These are phyloP conservation scores for Magnolia kwangsiensis DNA, from an alignment of 164 flowering plant genomes.

Conservation along the genomic window DNA sequence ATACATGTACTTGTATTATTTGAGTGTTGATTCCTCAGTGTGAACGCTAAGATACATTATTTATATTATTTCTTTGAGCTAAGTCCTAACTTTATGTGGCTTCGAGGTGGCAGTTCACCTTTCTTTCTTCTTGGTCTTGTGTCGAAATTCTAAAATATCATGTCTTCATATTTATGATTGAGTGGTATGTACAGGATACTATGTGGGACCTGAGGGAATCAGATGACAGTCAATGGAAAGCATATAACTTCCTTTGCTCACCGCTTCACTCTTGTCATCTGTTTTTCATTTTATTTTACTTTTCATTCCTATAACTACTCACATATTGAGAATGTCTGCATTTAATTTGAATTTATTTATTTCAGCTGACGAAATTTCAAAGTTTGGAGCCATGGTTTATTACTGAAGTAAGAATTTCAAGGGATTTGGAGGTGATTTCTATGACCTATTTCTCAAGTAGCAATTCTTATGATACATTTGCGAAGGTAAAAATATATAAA, in stretches of 20 bases:
- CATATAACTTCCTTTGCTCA: slow-evolving; percentile 88
- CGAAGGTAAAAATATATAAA: too few relatives aligned
- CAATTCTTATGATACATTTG: too few relatives aligned
- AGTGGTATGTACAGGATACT: too few relatives aligned
- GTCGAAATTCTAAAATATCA: too few relatives aligned
- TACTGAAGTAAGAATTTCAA: slow-evolving; percentile 78
- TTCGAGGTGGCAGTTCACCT: too few relatives aligned
- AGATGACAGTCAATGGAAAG: slow-evolving; percentile 98
- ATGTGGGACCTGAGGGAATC: slow-evolving; percentile 90
- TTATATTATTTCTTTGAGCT: too few relatives aligned
- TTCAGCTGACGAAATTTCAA: slow-evolving; percentile 32
- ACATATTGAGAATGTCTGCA: neutral
- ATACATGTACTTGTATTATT: neutral
- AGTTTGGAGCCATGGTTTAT: slow-evolving; percentile 98
- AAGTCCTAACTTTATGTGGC: too few relatives aligned
- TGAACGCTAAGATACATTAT: too few relatives aligned
- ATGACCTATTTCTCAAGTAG: too few relatives aligned
- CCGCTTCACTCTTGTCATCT: slow-evolving; percentile 26
- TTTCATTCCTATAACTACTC: neutral
- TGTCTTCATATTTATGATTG: too few relatives aligned
- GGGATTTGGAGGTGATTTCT: slow-evolving; percentile 78
- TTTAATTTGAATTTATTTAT: neutral
- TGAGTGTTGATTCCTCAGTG: too few relatives aligned
- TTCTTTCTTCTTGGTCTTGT: too few relatives aligned
- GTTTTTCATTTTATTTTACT: neutral